Base-by-base conservation (phyloP, 2,329 filamentous ascomycete genomes). In the Colletotrichum lentis region DNA sequence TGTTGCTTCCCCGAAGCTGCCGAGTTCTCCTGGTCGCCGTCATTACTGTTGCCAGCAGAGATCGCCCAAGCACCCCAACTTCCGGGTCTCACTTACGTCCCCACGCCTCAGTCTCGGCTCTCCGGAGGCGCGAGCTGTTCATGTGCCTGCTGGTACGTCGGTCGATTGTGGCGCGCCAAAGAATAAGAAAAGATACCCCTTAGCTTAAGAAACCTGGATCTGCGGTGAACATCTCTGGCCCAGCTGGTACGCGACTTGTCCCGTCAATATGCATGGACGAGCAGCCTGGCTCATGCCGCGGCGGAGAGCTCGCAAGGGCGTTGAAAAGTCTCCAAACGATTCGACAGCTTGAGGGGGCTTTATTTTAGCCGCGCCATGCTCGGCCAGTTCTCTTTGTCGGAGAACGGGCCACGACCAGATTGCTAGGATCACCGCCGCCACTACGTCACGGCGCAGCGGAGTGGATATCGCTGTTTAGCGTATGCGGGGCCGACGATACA, bases 371-470 rank as follows among this genome's bases (percentile, higher is more conserved):
- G 52, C 58, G 58, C 58, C 50, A 62, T 39, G 35, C 58, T 66
- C 44, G 58, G 43, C 50, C 20, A 22, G n/a, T n/a, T 57, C 27
- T 31, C 27, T 31, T 31, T 50, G 5, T 27, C n/a, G 24, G 35
- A 27, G 35, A 43, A 10, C 12, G 7, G 14, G n/a, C 50, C 41
- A 62, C 14, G 22, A 58, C 18, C 60, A 27, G 24, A 18, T 12
- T 24, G 24, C 14, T 41, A 47, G 31, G 47, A 16, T n/a, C 41
- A 46, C 16, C 12, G 39, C 46, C 24, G 47, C 35, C 47, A 64
- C 62, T 59, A 67, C 64, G 64, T 67, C 64, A 67, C 47, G 24
- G 31, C 35, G 49, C 56, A 39, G 55, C 5, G 24, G 43, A 39
- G 27, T 12, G 22, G 35, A 10, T 8, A 16, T 37, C 22, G 27